Conservation (phyloP, 2,329 filamentous ascomycete genomes). For the Ceratocystis eucalypticola region DNA sequence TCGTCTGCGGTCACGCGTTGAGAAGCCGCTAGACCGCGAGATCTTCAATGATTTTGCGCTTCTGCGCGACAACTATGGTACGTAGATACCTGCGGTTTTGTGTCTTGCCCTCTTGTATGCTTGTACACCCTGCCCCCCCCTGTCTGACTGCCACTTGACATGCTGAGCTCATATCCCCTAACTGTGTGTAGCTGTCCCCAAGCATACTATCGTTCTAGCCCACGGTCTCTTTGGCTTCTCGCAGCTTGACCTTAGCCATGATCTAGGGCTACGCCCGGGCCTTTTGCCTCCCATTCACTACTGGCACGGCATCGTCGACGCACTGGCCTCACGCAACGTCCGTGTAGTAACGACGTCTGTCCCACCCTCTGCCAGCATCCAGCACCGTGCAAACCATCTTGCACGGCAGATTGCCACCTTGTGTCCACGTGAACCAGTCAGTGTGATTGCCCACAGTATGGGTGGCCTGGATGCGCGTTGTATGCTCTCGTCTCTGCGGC, state of each 20-base stretch:
- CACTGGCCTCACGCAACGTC: conserved; percentile 38
- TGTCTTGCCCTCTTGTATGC: too few relatives aligned
- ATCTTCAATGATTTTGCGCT: conserved; percentile 19
- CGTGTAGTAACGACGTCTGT: conserved; percentile 48
- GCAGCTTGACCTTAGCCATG: conserved; percentile 34
- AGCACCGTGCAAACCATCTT: conserved; percentile 45
- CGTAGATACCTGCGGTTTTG: background rate
- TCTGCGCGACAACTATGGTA: conserved; percentile 16
- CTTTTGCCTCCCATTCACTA: conserved; percentile 43
- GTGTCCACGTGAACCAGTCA: conserved; percentile 43
- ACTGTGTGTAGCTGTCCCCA: conserved; percentile 28
- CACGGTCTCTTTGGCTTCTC: conserved; percentile 53
- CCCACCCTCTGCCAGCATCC: conserved; percentile 47
- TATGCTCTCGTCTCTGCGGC: conserved; percentile 46
- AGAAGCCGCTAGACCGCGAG: conserved; percentile 16
- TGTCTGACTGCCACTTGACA: too few relatives aligned
- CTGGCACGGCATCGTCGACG: conserved; percentile 51
- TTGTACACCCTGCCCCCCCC: too few relatives aligned
- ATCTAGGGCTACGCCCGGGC: conserved; percentile 21
- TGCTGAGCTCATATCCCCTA: background rate
- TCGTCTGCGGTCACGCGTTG: background rate
- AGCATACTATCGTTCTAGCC: conserved; percentile 49
- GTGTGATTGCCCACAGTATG: conserved; percentile 61
- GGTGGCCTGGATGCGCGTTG: conserved; percentile 52
- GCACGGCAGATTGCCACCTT: conserved; percentile 36